phyloP scores from a whole-genome alignment of 1,284 basidiomycete genomes.

The Gymnopus androsaceus region DNA sequence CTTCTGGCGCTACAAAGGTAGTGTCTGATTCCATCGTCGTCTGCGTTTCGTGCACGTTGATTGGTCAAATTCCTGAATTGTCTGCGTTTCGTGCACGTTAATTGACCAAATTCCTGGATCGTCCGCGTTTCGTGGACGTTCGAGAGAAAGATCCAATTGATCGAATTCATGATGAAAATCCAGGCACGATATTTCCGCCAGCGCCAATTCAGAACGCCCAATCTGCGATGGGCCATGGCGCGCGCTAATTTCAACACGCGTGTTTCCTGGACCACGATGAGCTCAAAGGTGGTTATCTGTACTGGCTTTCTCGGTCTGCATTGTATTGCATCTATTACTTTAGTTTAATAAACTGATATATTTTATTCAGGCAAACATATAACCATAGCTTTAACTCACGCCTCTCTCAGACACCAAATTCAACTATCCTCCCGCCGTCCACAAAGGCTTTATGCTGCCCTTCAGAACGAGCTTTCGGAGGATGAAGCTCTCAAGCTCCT shows the following conservation, averaged over 20 bases:
- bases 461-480: conserved; percentile 29
- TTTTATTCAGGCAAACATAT: conserved; percentile 52
- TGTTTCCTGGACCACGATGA: neutral
- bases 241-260: neutral
- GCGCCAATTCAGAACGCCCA: too few relatives aligned
- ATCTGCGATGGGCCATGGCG: too few relatives aligned
- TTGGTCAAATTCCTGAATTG: too few relatives aligned
- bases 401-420: conserved; percentile 35
- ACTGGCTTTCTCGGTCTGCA: conserved; percentile 67
- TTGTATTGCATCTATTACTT: conserved; percentile 6
- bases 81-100: too few relatives aligned
- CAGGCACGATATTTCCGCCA: too few relatives aligned
- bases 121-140: too few relatives aligned
- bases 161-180: too few relatives aligned
- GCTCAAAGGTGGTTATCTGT: conserved; percentile 56
- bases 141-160: too few relatives aligned
- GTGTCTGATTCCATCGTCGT: conserved; percentile 80
- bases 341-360: neutral
- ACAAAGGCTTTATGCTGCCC: conserved; percentile 33
- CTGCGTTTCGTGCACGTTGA: too few relatives aligned
- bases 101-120: too few relatives aligned
- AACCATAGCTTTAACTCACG: conserved; percentile 43
- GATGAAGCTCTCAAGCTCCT: conserved; percentile 35
- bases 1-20: conserved; percentile 83
- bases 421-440: conserved; percentile 61